Evolutionary conservation across 2,329 filamentous ascomycete species (phyloP).

Genomic region (Penicillium sp.): DNA sequence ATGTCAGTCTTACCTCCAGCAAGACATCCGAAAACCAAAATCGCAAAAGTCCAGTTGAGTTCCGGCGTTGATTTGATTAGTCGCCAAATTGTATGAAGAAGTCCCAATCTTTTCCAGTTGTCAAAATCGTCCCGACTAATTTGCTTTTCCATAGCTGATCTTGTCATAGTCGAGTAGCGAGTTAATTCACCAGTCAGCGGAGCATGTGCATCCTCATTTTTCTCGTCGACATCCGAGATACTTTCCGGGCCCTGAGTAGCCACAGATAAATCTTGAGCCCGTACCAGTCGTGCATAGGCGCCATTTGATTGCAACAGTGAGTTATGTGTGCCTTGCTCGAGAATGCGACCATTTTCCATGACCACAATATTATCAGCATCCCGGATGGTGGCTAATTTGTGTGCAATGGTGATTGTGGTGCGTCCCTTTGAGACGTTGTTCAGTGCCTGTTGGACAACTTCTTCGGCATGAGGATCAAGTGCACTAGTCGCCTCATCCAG

Average conservation of each 20-base stretch:
- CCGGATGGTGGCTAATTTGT: slow-evolving; percentile 46
- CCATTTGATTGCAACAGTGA: slow-evolving; percentile 37
- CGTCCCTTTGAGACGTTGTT: slow-evolving; percentile 64
- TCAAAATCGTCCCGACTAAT: slow-evolving; percentile 7
- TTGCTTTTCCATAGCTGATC: not conserved
- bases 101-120: slow-evolving; percentile 7
- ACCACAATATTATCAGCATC: slow-evolving; percentile 49
- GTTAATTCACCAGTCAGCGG: not conserved
- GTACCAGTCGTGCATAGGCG: slow-evolving; percentile 43
- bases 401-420: slow-evolving; percentile 44
- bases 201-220: not conserved
- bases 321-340: slow-evolving; percentile 47
- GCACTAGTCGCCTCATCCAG: slow-evolving; percentile 89
- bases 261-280: slow-evolving; percentile 48
- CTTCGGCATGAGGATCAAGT: slow-evolving; percentile 83
- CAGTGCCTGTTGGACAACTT: slow-evolving; percentile 79
- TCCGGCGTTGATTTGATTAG: slow-evolving; percentile 3
- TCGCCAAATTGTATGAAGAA: slow-evolving; percentile 4
- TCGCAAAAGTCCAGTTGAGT: not conserved
- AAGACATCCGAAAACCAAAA: slow-evolving; percentile 1
- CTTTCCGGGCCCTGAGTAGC: slow-evolving; percentile 15
- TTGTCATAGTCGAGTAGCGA: slow-evolving; percentile 4
- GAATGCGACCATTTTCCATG: slow-evolving; percentile 43
- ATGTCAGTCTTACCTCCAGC: not conserved
- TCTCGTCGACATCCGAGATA: not conserved